Conservation (phyloP, 2,329 filamentous ascomycete genomes). For the Scedosporium minutisporum region DNA sequence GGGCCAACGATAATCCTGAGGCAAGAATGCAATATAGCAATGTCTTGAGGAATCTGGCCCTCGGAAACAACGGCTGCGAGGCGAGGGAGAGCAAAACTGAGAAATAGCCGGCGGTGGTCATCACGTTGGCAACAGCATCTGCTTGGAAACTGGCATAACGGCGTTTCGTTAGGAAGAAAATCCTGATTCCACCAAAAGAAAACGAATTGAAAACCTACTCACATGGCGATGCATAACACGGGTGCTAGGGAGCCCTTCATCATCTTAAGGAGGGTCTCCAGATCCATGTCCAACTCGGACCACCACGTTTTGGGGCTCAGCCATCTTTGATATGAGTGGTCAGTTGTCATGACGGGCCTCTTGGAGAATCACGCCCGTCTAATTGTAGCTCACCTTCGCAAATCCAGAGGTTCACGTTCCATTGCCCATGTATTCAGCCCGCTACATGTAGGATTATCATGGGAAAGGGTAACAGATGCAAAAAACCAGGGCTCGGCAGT, state of each 20-base stretch:
- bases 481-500: no score
- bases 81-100: constrained; percentile 1
- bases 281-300: constrained; percentile 5
- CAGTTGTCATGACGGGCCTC: not conserved
- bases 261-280: constrained; percentile 4
- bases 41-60: constrained; percentile 2
- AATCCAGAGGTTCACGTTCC: no score
- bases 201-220: not conserved
- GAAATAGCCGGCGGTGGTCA: constrained; percentile 1
- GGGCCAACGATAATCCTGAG: not conserved
- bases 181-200: not conserved
- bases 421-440: no score
- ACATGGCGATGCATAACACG: constrained; percentile 1
- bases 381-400: no score
- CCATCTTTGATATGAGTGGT: not conserved
- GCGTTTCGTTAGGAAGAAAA: not conserved
- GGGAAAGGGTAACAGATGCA: no score
- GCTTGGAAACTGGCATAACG: not conserved
- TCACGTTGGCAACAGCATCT: not conserved
- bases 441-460: no score
- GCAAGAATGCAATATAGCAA: not conserved
- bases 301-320: constrained; percentile 3
- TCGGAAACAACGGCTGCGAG: not conserved
- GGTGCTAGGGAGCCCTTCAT: constrained; percentile 3
- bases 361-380: not conserved